phyloP scores from a whole-genome alignment of 495 filamentous ascomycete species.

The Cryomyces minteri region DNA sequence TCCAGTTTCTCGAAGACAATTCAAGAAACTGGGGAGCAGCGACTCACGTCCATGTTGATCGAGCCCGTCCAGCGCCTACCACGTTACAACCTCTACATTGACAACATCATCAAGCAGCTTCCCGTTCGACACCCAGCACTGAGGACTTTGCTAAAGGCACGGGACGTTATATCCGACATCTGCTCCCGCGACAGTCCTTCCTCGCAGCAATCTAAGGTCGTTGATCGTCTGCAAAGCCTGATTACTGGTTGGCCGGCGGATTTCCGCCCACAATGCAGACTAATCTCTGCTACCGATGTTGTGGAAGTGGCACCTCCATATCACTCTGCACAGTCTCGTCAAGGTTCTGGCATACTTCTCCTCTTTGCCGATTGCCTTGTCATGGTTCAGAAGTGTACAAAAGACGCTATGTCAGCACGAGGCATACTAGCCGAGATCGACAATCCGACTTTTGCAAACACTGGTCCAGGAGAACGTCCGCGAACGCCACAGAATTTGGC shows the following conservation, averaged over 20 bases:
- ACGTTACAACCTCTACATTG: constrained; percentile 87
- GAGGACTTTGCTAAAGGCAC: constrained; percentile 58
- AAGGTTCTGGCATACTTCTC: constrained; percentile 48
- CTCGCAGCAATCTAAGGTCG: constrained; percentile 47
- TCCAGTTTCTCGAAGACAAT: constrained; percentile 67
- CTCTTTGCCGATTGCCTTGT: constrained; percentile 73
- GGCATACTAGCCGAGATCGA: constrained; percentile 71
- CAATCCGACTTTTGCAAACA: constrained; percentile 41
- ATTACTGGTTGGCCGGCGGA: constrained; percentile 65
- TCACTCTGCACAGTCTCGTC: constrained; percentile 20
- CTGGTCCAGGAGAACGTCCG: constrained; percentile 6
- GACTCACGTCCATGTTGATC: constrained; percentile 78
- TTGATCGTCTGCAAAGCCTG: constrained; percentile 52
- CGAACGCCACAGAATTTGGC: not conserved
- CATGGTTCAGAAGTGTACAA: constrained; percentile 46
- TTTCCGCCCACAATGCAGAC: constrained; percentile 52
- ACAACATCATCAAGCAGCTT: constrained; percentile 74
- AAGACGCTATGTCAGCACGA: constrained; percentile 46
- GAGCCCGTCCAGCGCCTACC: constrained; percentile 92
- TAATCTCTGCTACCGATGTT: constrained; percentile 74
- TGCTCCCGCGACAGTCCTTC: constrained; percentile 64
- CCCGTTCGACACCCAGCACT: constrained; percentile 71
- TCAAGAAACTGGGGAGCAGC: constrained; percentile 75
- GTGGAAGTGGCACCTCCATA: constrained; percentile 63
- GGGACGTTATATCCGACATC: constrained; percentile 85